Base-by-base conservation (phyloP, 1,284 basidiomycete genomes). In the Sanghuangporus weigelae region DNA sequence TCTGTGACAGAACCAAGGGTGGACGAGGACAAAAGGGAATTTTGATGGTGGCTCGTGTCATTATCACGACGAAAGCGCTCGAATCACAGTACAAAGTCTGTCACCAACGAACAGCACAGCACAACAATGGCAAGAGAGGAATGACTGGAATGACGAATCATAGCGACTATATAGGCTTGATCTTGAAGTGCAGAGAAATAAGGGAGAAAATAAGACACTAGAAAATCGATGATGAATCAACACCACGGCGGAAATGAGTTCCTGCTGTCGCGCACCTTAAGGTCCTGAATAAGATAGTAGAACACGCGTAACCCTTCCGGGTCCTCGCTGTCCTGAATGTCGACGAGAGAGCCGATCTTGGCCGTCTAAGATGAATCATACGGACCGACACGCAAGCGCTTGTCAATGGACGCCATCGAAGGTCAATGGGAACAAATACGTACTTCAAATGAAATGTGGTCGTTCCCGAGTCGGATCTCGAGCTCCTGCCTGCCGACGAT, bases 111-210 rank as follows among this genome's bases (percentile, higher is more conserved):
- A 59, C 35, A 36, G 35, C 44, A 59, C 35, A 36, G 35, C 44
- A 38, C 12, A 12, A 7, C 19, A 21, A 31, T 16, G 36, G 26
- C 21, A 44, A 56, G 51, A 53, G 16, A 39, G 31, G 40, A 2
- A 36, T 31, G 40, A 19, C 8, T 44, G 39, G 21, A 21, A 21
- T n/a, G 16, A 7, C 35, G 36, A 57, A 44, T 58, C 44, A 5
- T 31, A 31, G 26, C 0, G 26, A 31, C 77, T 85, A 93, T 72
- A 95, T 97, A 19, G 96, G 96, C 83, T 99, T 98, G 84, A 99
- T 98, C 81, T 98, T 98, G 89, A 98, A 98, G 81, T 99, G 95
- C 50, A 98, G 84, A 12, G 93, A 94, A 74, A 98, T 98, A 68
- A 99, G 84, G 19, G 96, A 97, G 77, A 98, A 98, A 69, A 98